phyloP scores from a whole-genome alignment of 2,329 filamentous ascomycete genomes.

The Neopestalotiopsis sp. region DNA sequence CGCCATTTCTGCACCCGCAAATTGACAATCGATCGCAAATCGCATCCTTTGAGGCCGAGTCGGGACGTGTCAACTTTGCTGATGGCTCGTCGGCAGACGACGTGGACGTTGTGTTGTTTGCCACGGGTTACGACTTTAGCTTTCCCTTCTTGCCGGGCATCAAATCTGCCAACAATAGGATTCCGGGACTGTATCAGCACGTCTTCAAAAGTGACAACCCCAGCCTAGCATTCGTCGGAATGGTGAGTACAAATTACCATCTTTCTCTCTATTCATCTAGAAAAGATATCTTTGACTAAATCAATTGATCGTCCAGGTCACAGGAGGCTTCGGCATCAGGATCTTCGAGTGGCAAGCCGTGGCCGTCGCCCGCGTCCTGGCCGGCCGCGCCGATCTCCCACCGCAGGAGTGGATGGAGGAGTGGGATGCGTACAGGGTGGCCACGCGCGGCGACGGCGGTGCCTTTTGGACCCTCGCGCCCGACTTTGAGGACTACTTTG shows the following conservation, averaged over 20 bases:
- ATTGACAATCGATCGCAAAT: constrained; percentile 46
- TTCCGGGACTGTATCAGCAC: constrained; percentile 63
- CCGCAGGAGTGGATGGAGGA: constrained; percentile 49
- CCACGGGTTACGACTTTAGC: constrained; percentile 70
- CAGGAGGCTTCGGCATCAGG: not conserved
- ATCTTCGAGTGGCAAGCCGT: constrained; percentile 71
- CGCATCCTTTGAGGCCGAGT: constrained; percentile 42
- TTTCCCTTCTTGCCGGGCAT: constrained; percentile 64
- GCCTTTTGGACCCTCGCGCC: constrained; percentile 64
- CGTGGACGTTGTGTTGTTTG: constrained; percentile 69
- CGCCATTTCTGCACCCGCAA: constrained; percentile 30
- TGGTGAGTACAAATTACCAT: constrained; percentile 51
- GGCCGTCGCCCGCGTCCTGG: constrained; percentile 61
- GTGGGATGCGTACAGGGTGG: constrained; percentile 64
- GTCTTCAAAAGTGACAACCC: constrained; percentile 61
- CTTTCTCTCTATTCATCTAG: not conserved
- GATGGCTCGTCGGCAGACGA: constrained; percentile 57
- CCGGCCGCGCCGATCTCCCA: constrained; percentile 59
- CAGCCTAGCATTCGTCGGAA: constrained; percentile 62
- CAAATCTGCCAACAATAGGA: constrained; percentile 57
- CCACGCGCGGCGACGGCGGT: constrained; percentile 58
- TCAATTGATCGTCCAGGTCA: constrained; percentile 65
- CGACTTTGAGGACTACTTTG: constrained; percentile 70
- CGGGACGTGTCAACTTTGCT: constrained; percentile 57
- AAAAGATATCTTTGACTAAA: no score